Percentiles rank a stretch among this genome's conserved stretches.
Conservation (phyloP, 208 protist species). For the Trypanosoma brucei region DNA sequence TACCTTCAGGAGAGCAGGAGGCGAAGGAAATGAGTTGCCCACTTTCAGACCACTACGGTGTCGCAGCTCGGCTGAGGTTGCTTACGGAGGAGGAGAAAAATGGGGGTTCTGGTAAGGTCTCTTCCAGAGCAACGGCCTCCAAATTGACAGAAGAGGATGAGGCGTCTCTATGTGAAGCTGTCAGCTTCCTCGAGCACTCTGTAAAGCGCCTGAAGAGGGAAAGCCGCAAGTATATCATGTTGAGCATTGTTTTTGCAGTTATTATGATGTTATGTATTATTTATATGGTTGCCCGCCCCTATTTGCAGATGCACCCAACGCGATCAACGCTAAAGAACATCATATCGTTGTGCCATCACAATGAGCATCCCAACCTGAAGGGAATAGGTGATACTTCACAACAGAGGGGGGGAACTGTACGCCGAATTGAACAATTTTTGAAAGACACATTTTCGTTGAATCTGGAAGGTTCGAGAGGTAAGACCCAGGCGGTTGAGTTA, state of each 20-base stretch:
- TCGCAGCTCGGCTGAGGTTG: conserved; percentile 59
- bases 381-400: background rate
- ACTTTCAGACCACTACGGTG: conserved; percentile 86
- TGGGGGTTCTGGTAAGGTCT: background rate
- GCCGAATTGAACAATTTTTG: too few species aligned
- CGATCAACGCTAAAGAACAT: background rate
- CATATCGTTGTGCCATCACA: background rate
- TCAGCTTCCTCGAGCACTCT: conserved; percentile 37
- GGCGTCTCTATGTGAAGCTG: conserved; percentile 34
- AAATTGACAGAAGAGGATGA: conserved; percentile 38
- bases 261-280: conserved; percentile 33
- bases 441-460: too few species aligned
- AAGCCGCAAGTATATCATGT: conserved; percentile 31
- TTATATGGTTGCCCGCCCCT: conserved; percentile 5
- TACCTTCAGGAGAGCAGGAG: background rate
- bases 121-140: background rate
- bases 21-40: conserved; percentile 29
- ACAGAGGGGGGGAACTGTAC: too few species aligned
- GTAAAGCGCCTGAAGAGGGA: conserved; percentile 36
- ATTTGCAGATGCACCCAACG: background rate
- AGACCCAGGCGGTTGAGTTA: too few species aligned
- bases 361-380: background rate
- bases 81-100: conserved; percentile 2
- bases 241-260: conserved; percentile 26
- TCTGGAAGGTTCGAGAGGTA: too few species aligned